Base-by-base conservation (phyloP, 306 rosid genomes). In the Carpinus fangiana region DNA sequence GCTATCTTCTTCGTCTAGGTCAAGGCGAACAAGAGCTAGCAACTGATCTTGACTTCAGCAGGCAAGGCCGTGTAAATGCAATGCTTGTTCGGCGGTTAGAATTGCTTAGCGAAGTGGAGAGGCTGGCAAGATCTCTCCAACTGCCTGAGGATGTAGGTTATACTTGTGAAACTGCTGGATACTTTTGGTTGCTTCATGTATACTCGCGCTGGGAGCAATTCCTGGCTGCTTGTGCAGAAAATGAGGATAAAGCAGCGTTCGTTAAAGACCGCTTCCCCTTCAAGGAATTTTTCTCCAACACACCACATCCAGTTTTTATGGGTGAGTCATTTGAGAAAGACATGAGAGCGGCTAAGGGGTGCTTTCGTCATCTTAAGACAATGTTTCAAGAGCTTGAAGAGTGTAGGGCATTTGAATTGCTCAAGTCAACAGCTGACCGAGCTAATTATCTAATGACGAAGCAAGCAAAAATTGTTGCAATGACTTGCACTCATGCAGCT, bases 1-100 rank as follows among this genome's bases (percentile, higher is more conserved):
- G 98, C 41, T 95, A 95, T 93, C 97, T 95, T 62, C 99, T 95
- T 80, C 91, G 99, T 72, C 99, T 95, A 88, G 99, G 99, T 82
- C 98, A 95, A 85, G 99, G 99, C 78, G 99, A 95, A 75, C 99
- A 93, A 82, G 99, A 95, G 88, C 92, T 95, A 52, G 99, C 97
- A 68, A 95, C 99, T 52, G 99, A 95, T 87, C 98, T 93, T 73
- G 99, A 95, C 84, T 95, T 95, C 85, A 95, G 98, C 78, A 87
- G 99, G 79, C 99, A 93, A 86, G 99, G 99, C 31, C 99, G 97
- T 84, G 99, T 95, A 62, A 95, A 95, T 85, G 91, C 98, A 46
- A 95, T 95, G 99, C 97, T 95, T 75, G 97, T 95, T 7, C 82
- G 98, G 78, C 88, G 97, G 67, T 78, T 95, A 74, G 99, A 95